Evolutionary conservation across 805 yeast genomes (phyloP), one percentile per base, ranked within the genome.

Genomic region (Wickerhamiella azyma): DNA sequence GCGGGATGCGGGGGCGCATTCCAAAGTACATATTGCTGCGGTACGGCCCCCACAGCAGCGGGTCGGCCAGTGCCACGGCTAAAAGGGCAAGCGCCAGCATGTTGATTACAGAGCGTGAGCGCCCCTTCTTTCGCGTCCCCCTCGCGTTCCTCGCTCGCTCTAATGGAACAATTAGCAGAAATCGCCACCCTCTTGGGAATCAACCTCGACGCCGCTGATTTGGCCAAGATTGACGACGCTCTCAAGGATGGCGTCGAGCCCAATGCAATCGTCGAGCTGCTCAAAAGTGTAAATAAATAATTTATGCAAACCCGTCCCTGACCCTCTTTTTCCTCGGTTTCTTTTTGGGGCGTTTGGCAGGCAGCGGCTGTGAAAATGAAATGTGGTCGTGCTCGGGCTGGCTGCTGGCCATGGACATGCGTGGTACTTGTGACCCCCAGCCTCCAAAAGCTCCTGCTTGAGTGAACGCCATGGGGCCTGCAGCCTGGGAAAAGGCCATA

Each of bases 1-100:
- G 70, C 1, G 96, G 95, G 2, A 82, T 56, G 41, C 89, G 68
- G 2, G 97, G 95, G 39, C 88, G 70, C 40, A 92, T 66, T 1
- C 97, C 97, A 49, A 88, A 67, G 63, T 88, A 92, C 37, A 85
- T 68, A 47, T 85, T 82, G 8, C 96, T 79, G 52, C 96, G 67
- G 62, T 86, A 89, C 0, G 97, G 94, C 1, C 94, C 97, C 98
- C 98, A 89, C 28, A 76, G 60, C 24, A 83, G 65, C 2, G 85
- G 72, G 37, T 71, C 64, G 33, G 43, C 43, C 30, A 36, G 26
- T 14, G 40, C 41, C 5, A 28, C 3, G 18, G 16, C 24, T 8
- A 39, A 37, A 26, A 30, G 13, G 3, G 41, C 39, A 40, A 26
- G 13, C 36, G 24, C 24, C n/a, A 38, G 7, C 24, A 21, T 21